These are phyloP conservation scores for Zopfia rhizophila DNA, from an alignment of 2,329 filamentous ascomycete species.

Conservation along the genomic window DNA sequence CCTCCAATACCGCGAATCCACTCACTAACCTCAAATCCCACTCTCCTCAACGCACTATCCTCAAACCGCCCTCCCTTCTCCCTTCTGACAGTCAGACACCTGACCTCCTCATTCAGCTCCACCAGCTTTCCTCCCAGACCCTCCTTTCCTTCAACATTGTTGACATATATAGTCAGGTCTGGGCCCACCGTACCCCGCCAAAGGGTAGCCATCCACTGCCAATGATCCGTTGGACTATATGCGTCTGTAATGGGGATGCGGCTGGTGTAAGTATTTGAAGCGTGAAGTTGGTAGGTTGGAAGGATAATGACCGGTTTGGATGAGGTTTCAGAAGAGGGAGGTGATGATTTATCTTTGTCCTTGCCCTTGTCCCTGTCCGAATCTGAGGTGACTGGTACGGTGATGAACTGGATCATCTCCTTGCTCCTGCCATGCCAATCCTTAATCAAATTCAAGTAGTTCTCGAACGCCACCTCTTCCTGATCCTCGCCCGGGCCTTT, in stretches of 20 bases:
- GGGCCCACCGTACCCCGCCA: conserved; percentile 89
- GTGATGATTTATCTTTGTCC: conserved; percentile 29
- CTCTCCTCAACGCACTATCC: conserved; percentile 69
- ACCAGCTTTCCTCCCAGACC: conserved; percentile 48
- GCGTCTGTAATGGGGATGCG: conserved; percentile 78
- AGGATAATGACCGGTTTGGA: conserved; percentile 77
- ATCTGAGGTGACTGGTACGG: conserved; percentile 27
- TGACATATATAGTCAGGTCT: conserved; percentile 79
- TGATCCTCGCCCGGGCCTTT: conserved; percentile 51
- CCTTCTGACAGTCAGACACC: conserved; percentile 52
- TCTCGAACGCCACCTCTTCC: conserved; percentile 51
- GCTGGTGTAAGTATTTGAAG: conserved; percentile 79
- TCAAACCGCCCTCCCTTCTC: conserved; percentile 48
- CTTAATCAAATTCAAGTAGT: conserved; percentile 75
- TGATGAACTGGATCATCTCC: conserved; percentile 73
- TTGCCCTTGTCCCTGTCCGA: conserved; percentile 24
- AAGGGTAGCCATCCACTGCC: conserved; percentile 95
- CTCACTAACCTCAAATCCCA: conserved; percentile 90
- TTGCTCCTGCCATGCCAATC: conserved; percentile 80
- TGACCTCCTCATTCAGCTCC: conserved; percentile 54
- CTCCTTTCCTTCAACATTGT: conserved; percentile 37
- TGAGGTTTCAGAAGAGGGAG: conserved; percentile 26
- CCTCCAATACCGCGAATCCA: conserved; percentile 65
- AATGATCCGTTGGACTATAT: conserved; percentile 88
- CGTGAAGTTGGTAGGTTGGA: conserved; percentile 81